phyloP scores from a whole-genome alignment of 768 basidiomycete genomes.

The Mrakia gelida region DNA sequence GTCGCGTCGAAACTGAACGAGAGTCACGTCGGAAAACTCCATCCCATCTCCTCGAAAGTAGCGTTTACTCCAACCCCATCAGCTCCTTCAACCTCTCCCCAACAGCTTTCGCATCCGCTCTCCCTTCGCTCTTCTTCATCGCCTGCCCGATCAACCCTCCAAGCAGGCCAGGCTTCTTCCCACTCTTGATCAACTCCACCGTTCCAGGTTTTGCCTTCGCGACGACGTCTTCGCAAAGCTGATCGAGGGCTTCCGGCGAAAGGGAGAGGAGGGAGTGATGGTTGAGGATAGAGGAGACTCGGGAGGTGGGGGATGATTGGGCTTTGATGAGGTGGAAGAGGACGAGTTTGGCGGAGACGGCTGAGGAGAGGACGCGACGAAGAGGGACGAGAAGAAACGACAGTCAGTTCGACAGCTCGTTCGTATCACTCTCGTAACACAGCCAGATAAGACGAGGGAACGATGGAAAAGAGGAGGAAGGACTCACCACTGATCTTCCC shows the following conservation, averaged over 20 bases:
- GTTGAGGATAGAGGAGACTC: constrained; percentile 21
- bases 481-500: constrained; percentile 64
- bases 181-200: constrained; percentile 62
- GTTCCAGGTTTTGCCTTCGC: constrained; percentile 58
- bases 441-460: background rate
- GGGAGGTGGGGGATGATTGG: constrained; percentile 33
- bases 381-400: background rate
- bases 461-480: background rate
- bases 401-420: constrained; percentile 28
- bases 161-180: background rate
- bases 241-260: constrained; percentile 48
- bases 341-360: constrained; percentile 70
- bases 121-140: constrained; percentile 74
- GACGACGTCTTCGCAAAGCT: constrained; percentile 63
- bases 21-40: background rate
- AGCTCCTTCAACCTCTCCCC: constrained; percentile 50
- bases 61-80: background rate
- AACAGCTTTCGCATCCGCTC: constrained; percentile 65
- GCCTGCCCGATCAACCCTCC: constrained; percentile 65
- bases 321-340: constrained; percentile 64
- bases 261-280: constrained; percentile 18
- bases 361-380: constrained; percentile 45
- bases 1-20: too few species aligned
- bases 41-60: background rate
- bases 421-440: background rate